Evolutionary conservation across 2,329 filamentous ascomycete genomes (phyloP).

Genomic region (Lachnellula occidentalis): DNA sequence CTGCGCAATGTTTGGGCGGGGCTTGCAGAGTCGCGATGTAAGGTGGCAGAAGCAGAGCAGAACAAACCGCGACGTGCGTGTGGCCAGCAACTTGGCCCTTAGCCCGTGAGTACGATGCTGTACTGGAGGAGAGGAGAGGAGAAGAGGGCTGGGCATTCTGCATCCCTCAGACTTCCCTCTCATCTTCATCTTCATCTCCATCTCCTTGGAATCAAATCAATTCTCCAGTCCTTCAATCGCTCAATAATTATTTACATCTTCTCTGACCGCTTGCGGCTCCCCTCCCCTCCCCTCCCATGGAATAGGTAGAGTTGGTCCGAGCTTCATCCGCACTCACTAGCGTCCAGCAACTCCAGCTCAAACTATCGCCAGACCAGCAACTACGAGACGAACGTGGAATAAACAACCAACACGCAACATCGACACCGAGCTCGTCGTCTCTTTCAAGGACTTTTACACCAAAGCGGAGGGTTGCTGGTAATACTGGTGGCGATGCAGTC

Average conservation of each 20-base stretch:
- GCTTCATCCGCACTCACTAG: not conserved
- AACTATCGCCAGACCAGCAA: not conserved
- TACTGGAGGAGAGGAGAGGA: not conserved
- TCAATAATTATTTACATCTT: not conserved
- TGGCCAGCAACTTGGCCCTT: constrained; percentile 5
- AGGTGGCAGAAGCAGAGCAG: not conserved
- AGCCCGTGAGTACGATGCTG: constrained; percentile 5
- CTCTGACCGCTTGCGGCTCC: not conserved
- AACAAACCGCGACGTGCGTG: constrained; percentile 20
- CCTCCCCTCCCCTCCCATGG: too few species aligned
- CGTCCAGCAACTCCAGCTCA: not conserved
- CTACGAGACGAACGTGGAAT: not conserved
- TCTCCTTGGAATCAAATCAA: not conserved
- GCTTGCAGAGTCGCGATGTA: constrained; percentile 23
- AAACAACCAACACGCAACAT: not conserved
- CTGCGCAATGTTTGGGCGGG: constrained; percentile 17
- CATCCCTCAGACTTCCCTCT: not conserved
- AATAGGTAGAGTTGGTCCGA: too few species aligned
- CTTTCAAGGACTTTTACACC: constrained; percentile 1
- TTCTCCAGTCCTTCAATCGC: not conserved
- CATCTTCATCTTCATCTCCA: not conserved
- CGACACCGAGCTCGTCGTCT: constrained; percentile 5
- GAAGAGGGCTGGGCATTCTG: not conserved
- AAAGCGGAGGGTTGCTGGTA: constrained; percentile 11
- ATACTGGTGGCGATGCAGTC: constrained; percentile 12